phyloP scores from a whole-genome alignment of 176 grass and related monocot genomes.

The Dendrocalamus sinicus region DNA sequence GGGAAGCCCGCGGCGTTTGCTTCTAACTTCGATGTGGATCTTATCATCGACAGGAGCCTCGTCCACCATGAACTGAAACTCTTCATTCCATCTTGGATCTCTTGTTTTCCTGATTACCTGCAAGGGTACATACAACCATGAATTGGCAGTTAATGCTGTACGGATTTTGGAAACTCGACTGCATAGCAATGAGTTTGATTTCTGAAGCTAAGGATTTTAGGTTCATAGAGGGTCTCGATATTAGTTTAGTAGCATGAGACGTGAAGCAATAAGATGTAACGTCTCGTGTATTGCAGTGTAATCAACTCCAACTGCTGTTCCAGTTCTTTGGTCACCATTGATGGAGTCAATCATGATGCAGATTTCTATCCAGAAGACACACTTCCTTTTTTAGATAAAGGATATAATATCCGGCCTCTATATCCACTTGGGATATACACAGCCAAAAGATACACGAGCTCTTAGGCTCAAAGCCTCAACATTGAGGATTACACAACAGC shows the following conservation, averaged over 20 bases:
- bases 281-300: neutral
- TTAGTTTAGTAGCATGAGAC: neutral
- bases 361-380: neutral
- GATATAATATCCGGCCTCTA: too few relatives aligned
- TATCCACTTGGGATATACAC: too few relatives aligned
- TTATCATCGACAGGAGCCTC: slow-evolving; percentile 66
- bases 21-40: slow-evolving; percentile 71
- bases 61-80: slow-evolving; percentile 87
- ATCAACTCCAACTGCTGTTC: neutral
- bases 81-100: slow-evolving; percentile 89
- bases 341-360: neutral
- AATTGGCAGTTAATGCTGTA: neutral
- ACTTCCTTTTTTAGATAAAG: too few relatives aligned
- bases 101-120: slow-evolving; percentile 85
- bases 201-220: neutral
- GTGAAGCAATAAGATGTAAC: neutral
- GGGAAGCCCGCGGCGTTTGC: slow-evolving; percentile 44
- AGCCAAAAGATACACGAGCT: too few relatives aligned
- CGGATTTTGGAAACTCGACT: neutral
- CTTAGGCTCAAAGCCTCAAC: too few relatives aligned
- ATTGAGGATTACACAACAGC: too few relatives aligned
- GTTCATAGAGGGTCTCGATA: neutral
- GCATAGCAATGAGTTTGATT: neutral
- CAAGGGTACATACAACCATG: slow-evolving; percentile 11
- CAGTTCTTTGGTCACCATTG: slow-evolving; percentile 2